Base-by-base conservation (phyloP, 1,284 basidiomycete genomes). In the Fomes fomentarius region DNA sequence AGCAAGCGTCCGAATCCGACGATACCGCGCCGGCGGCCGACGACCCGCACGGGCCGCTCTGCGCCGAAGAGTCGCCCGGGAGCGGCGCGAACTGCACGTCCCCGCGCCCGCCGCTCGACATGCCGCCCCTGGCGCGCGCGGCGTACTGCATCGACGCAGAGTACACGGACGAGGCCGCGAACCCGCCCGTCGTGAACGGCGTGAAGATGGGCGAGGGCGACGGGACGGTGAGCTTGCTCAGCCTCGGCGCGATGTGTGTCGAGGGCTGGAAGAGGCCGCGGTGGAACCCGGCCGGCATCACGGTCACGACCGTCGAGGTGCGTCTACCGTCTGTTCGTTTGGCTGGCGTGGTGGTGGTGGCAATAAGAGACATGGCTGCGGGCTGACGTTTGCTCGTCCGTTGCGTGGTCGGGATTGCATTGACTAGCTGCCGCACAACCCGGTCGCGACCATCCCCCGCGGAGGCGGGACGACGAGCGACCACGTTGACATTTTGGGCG, bases 281-380 rank as follows among this genome's bases (percentile, higher is more conserved):
- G 47, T 99, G 95, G 91, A 99, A 99, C 71, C 97, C 97, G 1
- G 90, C 87, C n/a, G 84, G 90, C 15, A 93, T 96, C 64, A 79
- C 85, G 63, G 78, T 98, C 31, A 83, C 89, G 15, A 97, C 94
- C 3, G 87, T 96, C 60, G 96, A 98, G 80, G 85, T 89, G 59
- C 60, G 77, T 63, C n/a, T n/a, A n/a, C n/a, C n/a, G 28, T 30
- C 28, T 30, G 28, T n/a, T n/a, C n/a, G n/a, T n/a, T n/a, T n/a
- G n/a, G n/a, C n/a, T n/a, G n/a, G n/a, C n/a, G n/a, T n/a, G n/a
- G n/a, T n/a, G n/a, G n/a, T n/a, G n/a, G n/a, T n/a, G n/a, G n/a
- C n/a, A n/a, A n/a, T n/a, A n/a, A n/a, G n/a, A n/a, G n/a, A n/a
- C n/a, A n/a, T n/a, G n/a, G n/a, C n/a, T n/a, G n/a, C n/a, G n/a